Base-by-base conservation (phyloP, 441 rosid genomes). In the Euphorbia corollata region DNA sequence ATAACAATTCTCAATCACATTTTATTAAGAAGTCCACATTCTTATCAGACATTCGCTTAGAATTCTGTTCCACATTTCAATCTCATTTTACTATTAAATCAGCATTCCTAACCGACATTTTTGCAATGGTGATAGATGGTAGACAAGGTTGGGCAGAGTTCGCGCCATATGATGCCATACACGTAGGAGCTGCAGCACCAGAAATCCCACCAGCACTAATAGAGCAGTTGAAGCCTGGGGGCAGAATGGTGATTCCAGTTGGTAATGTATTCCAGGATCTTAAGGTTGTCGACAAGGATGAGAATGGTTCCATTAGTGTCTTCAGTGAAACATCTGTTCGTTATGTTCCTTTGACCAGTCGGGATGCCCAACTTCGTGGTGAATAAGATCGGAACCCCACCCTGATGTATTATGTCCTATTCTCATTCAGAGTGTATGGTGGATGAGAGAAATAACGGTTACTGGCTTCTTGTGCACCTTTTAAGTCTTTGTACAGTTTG, bases 141-240 rank as follows among this genome's bases (percentile, higher is more conserved):
- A 87, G 97, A 67, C 69, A 76, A 80, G 98, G 98, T 13, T 90
- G 95, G 95, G 81, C 89, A 36, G 92, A 86, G 79, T 81, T 79
- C 73, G 90, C 95, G 2, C 95, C 90, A 4, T 93, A 91, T 64
- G 97, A 93, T 77, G 97, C 96, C 5, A 91, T 91, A 47, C 96
- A 90, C 61, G 98, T 93, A 0, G 98, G 98, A 38, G 98, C 98
- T 13, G 98, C 98, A 4, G 98, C 96, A 70, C 77, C 84, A 0
- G 90, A 92, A 79, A 88, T 93, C 45, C 98, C 96, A 1, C 69
- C 79, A 72, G 70, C 95, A 18, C 91, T 93, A 45, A 74, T 91
- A 36, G 90, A 93, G 58, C 97, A 93, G 64, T 67, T 90, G 80
- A 93, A 90, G 79, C 95, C 98, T 0, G 96, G 99, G 55, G 97